phyloP scores from a whole-genome alignment of 768 basidiomycete genomes.

The Panaeolus cyanescens region DNA sequence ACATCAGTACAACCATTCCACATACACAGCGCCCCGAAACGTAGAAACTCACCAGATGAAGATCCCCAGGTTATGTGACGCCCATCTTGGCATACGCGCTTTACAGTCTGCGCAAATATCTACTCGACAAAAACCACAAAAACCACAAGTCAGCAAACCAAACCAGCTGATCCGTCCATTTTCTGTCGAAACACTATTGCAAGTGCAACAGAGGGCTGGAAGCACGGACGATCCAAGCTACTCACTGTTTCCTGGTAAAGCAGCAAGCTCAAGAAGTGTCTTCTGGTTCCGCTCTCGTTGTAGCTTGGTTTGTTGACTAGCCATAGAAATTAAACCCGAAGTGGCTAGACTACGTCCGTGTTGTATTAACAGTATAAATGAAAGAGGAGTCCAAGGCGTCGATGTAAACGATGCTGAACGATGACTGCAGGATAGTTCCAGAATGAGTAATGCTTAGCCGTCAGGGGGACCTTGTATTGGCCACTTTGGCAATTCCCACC shows the following conservation, averaged over 20 bases:
- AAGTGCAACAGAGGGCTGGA: no score
- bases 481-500: not conserved
- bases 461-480: not conserved
- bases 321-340: not conserved
- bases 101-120: conserved; percentile 94
- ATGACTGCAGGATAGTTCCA: not conserved
- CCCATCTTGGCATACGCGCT: conserved; percentile 86
- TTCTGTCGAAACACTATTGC: no score
- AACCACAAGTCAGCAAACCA: conserved; percentile 1
- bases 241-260: conserved; percentile 81
- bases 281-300: conserved; percentile 67
- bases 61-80: conserved; percentile 85
- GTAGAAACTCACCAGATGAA: conserved; percentile 71
- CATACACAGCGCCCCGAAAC: not conserved
- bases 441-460: not conserved
- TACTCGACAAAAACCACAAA: conserved; percentile 28
- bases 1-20: not conserved
- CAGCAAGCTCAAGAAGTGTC: conserved; percentile 65
- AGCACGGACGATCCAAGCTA: not conserved
- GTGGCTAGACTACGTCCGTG: not conserved
- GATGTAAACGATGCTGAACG: not conserved
- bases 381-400: not conserved
- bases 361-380: not conserved
- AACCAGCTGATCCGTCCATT: no score
- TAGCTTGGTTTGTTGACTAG: conserved; percentile 48